These are phyloP conservation scores for Xylona heveae DNA, from an alignment of 495 filamentous ascomycete species.

Conservation along the genomic window DNA sequence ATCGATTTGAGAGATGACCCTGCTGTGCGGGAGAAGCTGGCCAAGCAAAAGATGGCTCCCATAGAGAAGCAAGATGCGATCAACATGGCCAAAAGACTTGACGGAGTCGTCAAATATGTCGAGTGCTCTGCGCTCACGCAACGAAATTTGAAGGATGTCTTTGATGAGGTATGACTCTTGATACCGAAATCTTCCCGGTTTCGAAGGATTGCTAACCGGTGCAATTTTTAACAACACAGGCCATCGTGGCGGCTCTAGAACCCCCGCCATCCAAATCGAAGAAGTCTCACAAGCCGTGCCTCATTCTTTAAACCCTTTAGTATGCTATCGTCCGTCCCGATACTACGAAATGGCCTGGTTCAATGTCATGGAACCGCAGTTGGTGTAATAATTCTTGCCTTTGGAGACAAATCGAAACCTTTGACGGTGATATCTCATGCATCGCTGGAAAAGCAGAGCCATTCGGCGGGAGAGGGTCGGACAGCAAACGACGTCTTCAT, in stretches of 20 bases:
- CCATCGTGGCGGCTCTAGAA: constrained; percentile 76
- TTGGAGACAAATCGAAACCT: too few species aligned
- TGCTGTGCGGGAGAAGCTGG: constrained; percentile 72
- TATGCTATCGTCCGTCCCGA: too few species aligned
- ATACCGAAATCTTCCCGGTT: constrained; percentile 4
- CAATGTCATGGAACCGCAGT: too few species aligned
- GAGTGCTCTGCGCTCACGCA: constrained; percentile 96
- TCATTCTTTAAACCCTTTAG: constrained; percentile 26
- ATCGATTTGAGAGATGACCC: constrained; percentile 86
- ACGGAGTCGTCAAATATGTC: constrained; percentile 94
- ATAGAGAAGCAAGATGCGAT: constrained; percentile 86
- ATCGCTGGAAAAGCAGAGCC: too few species aligned
- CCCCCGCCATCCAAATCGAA: constrained; percentile 60
- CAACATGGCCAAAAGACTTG: constrained; percentile 83
- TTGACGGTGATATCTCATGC: too few species aligned
- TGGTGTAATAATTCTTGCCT: too few species aligned
- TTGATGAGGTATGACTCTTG: constrained; percentile 62
- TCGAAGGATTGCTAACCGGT: constrained; percentile 6
- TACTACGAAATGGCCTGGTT: too few species aligned
- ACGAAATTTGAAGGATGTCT: constrained; percentile 97
- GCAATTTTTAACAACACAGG: constrained; percentile 27
- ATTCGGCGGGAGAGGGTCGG: too few species aligned
- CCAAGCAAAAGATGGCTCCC: constrained; percentile 86
- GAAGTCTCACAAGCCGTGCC: constrained; percentile 32
- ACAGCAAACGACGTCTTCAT: too few species aligned